A percentile compares a stretch with the other conserved stretches of the same genome.
phyloP scores from a whole-genome alignment of 2,329 filamentous ascomycete species.

The Metarhizium sp. region DNA sequence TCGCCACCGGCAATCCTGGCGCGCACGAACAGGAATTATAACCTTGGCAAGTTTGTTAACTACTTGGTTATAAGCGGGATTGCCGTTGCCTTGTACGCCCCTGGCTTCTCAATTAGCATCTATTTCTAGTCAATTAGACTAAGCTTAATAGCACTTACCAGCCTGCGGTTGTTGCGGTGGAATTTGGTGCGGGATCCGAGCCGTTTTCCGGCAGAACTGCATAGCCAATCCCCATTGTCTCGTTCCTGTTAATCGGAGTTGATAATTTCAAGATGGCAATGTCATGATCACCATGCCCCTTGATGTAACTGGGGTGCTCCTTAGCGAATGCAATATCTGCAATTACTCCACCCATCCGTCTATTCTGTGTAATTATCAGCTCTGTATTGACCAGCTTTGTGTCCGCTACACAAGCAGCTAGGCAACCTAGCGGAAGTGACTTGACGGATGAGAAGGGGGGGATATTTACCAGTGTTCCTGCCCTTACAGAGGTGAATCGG shows the following conservation, averaged over 20 bases:
- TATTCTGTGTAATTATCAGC: too few relatives aligned
- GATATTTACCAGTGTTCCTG: neutral
- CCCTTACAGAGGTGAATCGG: neutral
- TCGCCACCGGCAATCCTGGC: too few relatives aligned
- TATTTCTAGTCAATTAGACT: too few relatives aligned
- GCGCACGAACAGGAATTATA: too few relatives aligned
- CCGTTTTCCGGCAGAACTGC: neutral
- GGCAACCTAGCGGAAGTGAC: too few relatives aligned
- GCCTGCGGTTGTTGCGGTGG: neutral
- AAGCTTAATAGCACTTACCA: neutral
- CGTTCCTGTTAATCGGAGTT: neutral
- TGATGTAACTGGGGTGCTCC: neutral
- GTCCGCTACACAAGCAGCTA: too few relatives aligned
- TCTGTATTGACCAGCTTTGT: too few relatives aligned
- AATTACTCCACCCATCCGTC: neutral
- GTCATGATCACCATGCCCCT: neutral
- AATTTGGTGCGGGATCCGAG: neutral
- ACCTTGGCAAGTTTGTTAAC: too few relatives aligned
- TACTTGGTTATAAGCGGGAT: accelerated
- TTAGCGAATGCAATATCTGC: neutral
- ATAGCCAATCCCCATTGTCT: neutral
- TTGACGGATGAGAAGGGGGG: too few relatives aligned
- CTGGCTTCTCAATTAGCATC: too few relatives aligned
- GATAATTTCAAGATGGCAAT: neutral
- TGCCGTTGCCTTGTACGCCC: too few relatives aligned